phyloP scores from a whole-genome alignment of 768 basidiomycete species.

The Kwoniella sp. region DNA sequence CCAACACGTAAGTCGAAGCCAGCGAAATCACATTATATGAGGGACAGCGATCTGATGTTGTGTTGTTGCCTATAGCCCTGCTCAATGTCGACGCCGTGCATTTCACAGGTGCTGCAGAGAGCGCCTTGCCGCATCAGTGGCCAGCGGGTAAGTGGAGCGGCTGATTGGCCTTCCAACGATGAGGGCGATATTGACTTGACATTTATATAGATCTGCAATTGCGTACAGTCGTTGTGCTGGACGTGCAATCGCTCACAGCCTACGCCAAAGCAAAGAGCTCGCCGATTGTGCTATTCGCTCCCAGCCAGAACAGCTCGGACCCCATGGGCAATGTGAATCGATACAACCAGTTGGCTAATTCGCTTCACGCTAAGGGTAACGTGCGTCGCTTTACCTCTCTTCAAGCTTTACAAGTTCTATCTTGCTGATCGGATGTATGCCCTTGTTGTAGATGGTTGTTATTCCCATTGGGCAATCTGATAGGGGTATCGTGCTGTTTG shows the following conservation, averaged over 20 bases:
- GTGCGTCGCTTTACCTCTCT: conserved; percentile 9
- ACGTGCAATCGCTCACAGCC: conserved; percentile 16
- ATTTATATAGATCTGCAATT: conserved; percentile 19
- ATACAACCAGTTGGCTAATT: conserved; percentile 21
- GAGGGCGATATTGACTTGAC: no score
- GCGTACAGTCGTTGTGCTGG: conserved; percentile 11
- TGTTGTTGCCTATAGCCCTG: not conserved
- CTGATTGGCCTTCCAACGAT: not conserved
- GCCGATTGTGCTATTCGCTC: conserved; percentile 22
- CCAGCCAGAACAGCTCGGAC: conserved; percentile 5
- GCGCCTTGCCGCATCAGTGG: conserved; percentile 18
- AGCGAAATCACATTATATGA: no score
- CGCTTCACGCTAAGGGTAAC: conserved; percentile 22
- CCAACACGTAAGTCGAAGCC: conserved; percentile 4
- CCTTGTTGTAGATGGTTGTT: conserved; percentile 32
- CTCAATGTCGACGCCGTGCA: conserved; percentile 19
- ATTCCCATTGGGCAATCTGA: conserved; percentile 28
- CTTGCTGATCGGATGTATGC: no score
- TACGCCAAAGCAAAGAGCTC: conserved; percentile 24
- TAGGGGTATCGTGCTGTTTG: conserved; percentile 32
- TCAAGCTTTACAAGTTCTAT: no score
- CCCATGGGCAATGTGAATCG: conserved; percentile 4
- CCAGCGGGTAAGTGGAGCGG: conserved; percentile 9
- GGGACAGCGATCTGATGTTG: no score
- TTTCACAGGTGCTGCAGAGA: conserved; percentile 18